Base-by-base conservation (phyloP, 371 early-diverging fungal genomes). In the Mortierella sp. region DNA sequence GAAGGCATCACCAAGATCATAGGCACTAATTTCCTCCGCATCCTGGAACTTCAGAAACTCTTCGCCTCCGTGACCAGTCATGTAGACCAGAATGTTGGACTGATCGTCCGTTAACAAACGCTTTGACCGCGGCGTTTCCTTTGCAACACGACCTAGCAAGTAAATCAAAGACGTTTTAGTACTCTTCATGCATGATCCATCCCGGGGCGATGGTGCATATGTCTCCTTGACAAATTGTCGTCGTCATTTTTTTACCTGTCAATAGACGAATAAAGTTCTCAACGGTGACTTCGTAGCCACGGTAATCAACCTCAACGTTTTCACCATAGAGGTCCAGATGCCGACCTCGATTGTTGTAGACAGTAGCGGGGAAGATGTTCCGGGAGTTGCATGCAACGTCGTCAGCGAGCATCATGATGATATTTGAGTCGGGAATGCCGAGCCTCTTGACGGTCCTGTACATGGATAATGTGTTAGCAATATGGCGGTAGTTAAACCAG, bases 61-160 rank as follows among this genome's bases (percentile, higher is more conserved):
- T 68, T 97, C 96, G 31, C 99, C 99, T 30, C 99, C 99, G 75
- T 99, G 98, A 0, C 99, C 99, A 3, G 99, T 97, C 95, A 99
- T 95, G 71, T 93, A 99, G 5, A 99, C 92, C 26, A 98, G 80
- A 14, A 98, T 88, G 71, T 97, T 97, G 61, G 94, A 94, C 28
- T 95, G 87, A 68, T 97, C 97, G 78, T 99, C 97, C 0, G 97
- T 93, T 65, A 95, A 64, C 24, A 99, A 82, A 21, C 97, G 89
- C 78, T 99, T 99, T 37, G 95, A 95, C 27, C 96, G 86, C 31
- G 94, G 93, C 6, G 92, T 92, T 37, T 92, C 88, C 28, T 88
- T 86, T 3, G 88, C 79, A 3, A 93, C 92, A 34, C 94, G 89
- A 12, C 92, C 90, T 84, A 68, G 11, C 9, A 56, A 8, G 26